Base-by-base conservation (phyloP, 2,329 filamentous ascomycete species). In the Ascochyta koolunga region DNA sequence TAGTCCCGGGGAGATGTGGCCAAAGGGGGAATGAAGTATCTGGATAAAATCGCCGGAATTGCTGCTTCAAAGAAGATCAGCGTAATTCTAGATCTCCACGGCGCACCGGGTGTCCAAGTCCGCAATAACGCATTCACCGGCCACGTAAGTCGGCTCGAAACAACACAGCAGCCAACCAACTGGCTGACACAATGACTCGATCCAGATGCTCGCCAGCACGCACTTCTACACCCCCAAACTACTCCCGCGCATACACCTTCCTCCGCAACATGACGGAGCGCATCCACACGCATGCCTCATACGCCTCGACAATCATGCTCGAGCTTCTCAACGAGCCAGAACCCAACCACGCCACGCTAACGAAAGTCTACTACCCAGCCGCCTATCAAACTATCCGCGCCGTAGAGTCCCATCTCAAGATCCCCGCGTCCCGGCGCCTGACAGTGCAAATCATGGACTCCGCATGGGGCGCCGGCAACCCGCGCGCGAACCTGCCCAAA, bases 201-300 rank as follows among this genome's bases (percentile, higher is more conserved):
- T n/a, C 19, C 11, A 43, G 53, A 64, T 75, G 69, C 8, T 66
- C 58, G 4, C 60, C 16, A 33, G 11, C 32, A 36, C 83, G 2
- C 82, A 82, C 0, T 87, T 88, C 72, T 87, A 85, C 68, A 73
- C 77, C 1, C 18, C 51, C 79, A 62, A 79, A 87, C 68, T 87
- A 84, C 66, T 78, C 78, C 29, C 82, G 85, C 15, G 82, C 82
- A 1, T 59, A 79, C 49, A 64, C 78, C 45, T 86, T 84, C 72
- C 78, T 86, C 15, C 70, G 78, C 41, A 86, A 80, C 80, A 80
- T 87, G 61, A 79, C 82, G 4, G 76, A 77, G 25, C 73, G 78
- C 21, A 78, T 85, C 52, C 83, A 86, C 64, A 73, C 64, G 5
- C 79, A 77, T 47, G 43, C 71, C 18, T 76, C 76, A n/a, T 83